Base-by-base conservation (phyloP, 257 asterid species). In the Lycium ferocissimum region DNA sequence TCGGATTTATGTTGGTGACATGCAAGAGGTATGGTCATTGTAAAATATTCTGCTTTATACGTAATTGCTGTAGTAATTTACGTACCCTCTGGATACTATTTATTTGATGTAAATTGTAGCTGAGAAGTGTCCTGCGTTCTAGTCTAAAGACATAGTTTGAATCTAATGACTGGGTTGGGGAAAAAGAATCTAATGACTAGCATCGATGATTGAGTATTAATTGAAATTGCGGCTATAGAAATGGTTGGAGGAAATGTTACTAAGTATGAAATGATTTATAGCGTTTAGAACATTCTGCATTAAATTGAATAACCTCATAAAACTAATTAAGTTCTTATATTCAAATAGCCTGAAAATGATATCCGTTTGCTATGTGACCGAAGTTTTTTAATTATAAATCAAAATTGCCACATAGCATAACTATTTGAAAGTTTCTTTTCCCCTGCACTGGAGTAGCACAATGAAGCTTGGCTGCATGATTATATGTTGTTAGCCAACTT, bases 1-100 rank as follows among this genome's bases (percentile, higher is more conserved):
- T 86, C 94, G 99, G 72, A 97, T 97, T 80, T 97, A 95, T 82
- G 99, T 97, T 79, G 99, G 99, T 85, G 99, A 97, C 88, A 97
- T 97, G 92, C 99, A 97, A 88, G 99, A 97, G 98, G 99, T 97
- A 94, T 84, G 89, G 6, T 58, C 38, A 53, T 53, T 53, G 15
- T 78, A 54, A 49, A 78, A 78, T 78, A 78, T 78, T 78, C 20
- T 75, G 49, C 11, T 15, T 49, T 49, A 47, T 11, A 75, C 1
- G 7, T 20, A 20, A 47, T 22, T 75, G 47, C 20, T 75, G 1
- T 20, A 49, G 43, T 75, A 1, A 12, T 20, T 18, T 18, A 6
- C 26, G 12, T 73, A 43, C 80, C 47, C 43, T 75, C 38, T 49
- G 61, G 33, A 75, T 75, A 20, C 40, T 75, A 75, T 7, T 75